phyloP scores from a whole-genome alignment of 352 stramenopile species.

The Achlya hypogyna region DNA sequence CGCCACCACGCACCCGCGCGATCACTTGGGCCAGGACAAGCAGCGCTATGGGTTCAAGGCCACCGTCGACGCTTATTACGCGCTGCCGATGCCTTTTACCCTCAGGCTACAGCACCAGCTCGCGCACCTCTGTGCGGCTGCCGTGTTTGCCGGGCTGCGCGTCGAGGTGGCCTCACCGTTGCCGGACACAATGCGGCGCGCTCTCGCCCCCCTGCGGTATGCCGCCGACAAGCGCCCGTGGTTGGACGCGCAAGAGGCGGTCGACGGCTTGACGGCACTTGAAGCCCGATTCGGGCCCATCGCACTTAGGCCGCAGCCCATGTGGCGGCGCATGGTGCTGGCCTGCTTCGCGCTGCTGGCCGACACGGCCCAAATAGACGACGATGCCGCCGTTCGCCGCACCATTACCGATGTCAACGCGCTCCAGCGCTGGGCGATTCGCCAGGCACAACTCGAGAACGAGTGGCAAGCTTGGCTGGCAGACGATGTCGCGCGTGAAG shows the following conservation, averaged over 20 bases:
- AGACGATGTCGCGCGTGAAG: constrained; percentile 31
- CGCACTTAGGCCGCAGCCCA: background rate
- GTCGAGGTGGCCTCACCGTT: background rate
- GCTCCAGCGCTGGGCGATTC: constrained; percentile 62
- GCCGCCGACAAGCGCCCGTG: background rate
- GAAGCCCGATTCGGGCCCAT: background rate
- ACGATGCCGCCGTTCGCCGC: constrained; percentile 23
- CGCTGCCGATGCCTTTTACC: background rate
- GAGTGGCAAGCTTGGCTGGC: constrained; percentile 46
- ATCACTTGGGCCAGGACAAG: constrained; percentile 28
- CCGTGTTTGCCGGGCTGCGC: background rate
- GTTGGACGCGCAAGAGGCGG: background rate
- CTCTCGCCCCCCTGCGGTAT: background rate
- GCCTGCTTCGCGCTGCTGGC: background rate
- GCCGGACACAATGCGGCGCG: background rate
- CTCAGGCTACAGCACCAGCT: background rate
- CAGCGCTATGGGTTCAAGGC: constrained; percentile 53
- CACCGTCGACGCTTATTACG: constrained; percentile 36
- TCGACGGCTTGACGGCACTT: background rate
- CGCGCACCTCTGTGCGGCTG: background rate
- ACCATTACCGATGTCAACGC: constrained; percentile 29
- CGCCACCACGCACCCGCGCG: constrained; percentile 44
- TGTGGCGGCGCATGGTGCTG: background rate
- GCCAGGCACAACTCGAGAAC: constrained; percentile 49
- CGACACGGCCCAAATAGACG: background rate